Evolutionary conservation across 805 yeast genomes (phyloP).

Genomic region (Nakazawaea molendinolei): DNA sequence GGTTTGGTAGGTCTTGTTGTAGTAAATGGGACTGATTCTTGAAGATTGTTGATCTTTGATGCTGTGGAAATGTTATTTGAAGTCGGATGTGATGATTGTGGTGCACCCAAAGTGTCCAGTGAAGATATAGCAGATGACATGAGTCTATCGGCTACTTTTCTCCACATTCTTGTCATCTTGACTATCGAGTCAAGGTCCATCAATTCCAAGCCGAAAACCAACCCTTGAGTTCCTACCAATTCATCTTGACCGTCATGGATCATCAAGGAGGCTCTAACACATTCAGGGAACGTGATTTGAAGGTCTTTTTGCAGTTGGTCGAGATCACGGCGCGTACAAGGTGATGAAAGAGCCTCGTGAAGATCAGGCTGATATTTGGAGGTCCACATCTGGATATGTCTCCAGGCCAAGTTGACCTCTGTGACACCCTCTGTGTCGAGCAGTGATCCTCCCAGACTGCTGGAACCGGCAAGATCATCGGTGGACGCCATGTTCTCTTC

Average conservation of each 20-base stretch:
- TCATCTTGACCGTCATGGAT: slow-evolving; percentile 86
- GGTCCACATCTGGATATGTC: slow-evolving; percentile 74
- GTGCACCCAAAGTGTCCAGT: slow-evolving; percentile 13
- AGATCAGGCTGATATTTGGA: slow-evolving; percentile 63
- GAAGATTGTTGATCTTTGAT: slow-evolving; percentile 5
- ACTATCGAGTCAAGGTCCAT: slow-evolving; percentile 74
- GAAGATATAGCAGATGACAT: slow-evolving; percentile 9
- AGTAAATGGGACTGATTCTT: neutral
- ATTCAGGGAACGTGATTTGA: slow-evolving; percentile 61
- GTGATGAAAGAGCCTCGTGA: slow-evolving; percentile 57
- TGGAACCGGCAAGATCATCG: slow-evolving; percentile 24
- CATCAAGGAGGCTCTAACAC: slow-evolving; percentile 64
- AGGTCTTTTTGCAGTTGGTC: slow-evolving; percentile 74
- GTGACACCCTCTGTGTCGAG: slow-evolving; percentile 44
- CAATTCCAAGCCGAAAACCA: slow-evolving; percentile 71
- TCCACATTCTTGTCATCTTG: slow-evolving; percentile 77
- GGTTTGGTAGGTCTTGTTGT: slow-evolving; percentile 17
- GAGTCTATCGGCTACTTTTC: slow-evolving; percentile 50
- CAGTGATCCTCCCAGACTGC: slow-evolving; percentile 28
- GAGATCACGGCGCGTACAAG: slow-evolving; percentile 70
- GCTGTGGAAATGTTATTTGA: slow-evolving; percentile 7
- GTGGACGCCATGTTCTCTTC: slow-evolving; percentile 25
- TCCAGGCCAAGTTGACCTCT: slow-evolving; percentile 73
- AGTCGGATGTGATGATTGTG: slow-evolving; percentile 17
- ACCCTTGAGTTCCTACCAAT: slow-evolving; percentile 60